phyloP scores from a whole-genome alignment of 208 protist genomes.

The Trypanosoma melophagium region DNA sequence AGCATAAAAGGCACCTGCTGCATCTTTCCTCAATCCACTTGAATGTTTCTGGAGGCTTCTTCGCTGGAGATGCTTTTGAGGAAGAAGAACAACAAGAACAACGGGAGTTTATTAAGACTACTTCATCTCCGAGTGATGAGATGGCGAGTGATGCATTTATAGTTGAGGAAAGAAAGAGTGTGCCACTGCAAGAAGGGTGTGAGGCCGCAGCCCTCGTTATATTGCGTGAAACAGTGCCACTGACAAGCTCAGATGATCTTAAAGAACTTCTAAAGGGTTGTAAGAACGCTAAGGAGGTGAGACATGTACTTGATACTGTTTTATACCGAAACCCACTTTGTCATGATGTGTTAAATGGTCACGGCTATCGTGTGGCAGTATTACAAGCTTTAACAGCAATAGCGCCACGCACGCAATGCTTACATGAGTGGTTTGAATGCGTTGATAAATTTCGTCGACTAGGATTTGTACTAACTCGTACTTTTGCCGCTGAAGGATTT shows the following conservation, averaged over 20 bases:
- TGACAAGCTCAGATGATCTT: slow-evolving; percentile 50
- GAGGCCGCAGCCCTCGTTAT: slow-evolving; percentile 38
- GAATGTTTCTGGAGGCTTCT: slow-evolving; percentile 1
- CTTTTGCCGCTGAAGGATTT: slow-evolving; percentile 82
- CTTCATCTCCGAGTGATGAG: not conserved
- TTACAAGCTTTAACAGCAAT: slow-evolving; percentile 67
- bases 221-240: slow-evolving; percentile 48
- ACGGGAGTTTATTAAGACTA: not conserved
- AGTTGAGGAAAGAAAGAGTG: not conserved
- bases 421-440: slow-evolving; percentile 85
- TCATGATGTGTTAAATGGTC: slow-evolving; percentile 80
- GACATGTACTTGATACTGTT: slow-evolving; percentile 67
- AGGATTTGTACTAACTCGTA: slow-evolving; percentile 78
- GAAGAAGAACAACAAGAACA: slow-evolving; percentile 5
- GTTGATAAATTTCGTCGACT: slow-evolving; percentile 61
- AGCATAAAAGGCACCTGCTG: not conserved
- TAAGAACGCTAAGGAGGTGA: slow-evolving; percentile 76
- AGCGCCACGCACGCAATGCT: slow-evolving; percentile 45
- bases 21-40: not conserved
- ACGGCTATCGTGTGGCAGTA: slow-evolving; percentile 77
- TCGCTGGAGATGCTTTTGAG: slow-evolving; percentile 19
- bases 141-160: not conserved
- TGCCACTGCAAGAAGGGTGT: slow-evolving; percentile 17
- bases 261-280: slow-evolving; percentile 55
- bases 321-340: slow-evolving; percentile 73